These are phyloP conservation scores for Ophiocordyceps camponoti-leonardi DNA, from an alignment of 2,329 filamentous ascomycete genomes.

Conservation along the genomic window DNA sequence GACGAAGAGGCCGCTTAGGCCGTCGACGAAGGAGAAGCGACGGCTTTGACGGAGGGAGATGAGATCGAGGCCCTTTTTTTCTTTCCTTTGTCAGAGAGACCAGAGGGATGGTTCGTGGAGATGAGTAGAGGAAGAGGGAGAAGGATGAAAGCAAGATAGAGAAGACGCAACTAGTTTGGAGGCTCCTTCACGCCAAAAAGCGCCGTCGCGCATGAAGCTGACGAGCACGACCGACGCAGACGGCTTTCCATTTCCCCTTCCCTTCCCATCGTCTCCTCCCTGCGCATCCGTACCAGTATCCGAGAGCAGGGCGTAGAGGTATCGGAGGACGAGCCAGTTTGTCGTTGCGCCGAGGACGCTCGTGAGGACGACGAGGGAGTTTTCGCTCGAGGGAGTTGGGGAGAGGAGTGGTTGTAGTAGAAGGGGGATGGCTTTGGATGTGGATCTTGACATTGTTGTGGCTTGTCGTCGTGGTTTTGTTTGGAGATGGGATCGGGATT, in stretches of 20 bases:
- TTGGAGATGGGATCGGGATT: too few species aligned
- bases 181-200: slow-evolving; percentile 62
- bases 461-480: too few species aligned
- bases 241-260: too few species aligned
- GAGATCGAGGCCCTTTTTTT: slow-evolving; percentile 49
- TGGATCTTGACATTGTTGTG: neutral
- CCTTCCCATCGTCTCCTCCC: too few species aligned
- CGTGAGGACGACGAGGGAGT: neutral
- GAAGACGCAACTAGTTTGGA: slow-evolving; percentile 30
- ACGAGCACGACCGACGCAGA: slow-evolving; percentile 47
- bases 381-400: neutral
- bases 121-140: too few species aligned
- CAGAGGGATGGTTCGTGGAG: too few species aligned
- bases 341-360: slow-evolving; percentile 30
- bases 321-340: slow-evolving; percentile 48
- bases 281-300: neutral
- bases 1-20: slow-evolving; percentile 42
- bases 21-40: slow-evolving; percentile 60
- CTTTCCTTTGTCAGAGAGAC: too few species aligned
- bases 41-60: slow-evolving; percentile 37
- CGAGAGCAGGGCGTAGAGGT: slow-evolving; percentile 29
- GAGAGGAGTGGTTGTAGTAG: neutral
- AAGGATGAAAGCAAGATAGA: neutral
- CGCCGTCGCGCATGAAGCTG: slow-evolving; percentile 63
- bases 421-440: neutral